These are phyloP conservation scores for Zancudomyces culisetae DNA, from an alignment of 371 early-diverging fungal genomes.

Conservation along the genomic window DNA sequence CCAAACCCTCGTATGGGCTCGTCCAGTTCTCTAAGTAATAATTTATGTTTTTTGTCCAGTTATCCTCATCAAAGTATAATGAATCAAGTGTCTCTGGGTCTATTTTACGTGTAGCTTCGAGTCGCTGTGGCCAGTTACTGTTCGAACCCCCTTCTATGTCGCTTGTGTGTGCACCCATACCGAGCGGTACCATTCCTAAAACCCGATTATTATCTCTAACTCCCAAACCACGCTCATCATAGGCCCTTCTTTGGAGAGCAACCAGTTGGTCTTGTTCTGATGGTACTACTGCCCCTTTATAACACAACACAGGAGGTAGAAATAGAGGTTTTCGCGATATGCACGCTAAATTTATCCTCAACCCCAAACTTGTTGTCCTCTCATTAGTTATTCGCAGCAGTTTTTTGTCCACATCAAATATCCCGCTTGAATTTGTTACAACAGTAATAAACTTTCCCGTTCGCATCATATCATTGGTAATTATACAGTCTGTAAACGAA, in stretches of 20 bases:
- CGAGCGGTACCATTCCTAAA: not conserved
- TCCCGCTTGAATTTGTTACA: slow-evolving; percentile 74
- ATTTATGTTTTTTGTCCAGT: slow-evolving; percentile 3
- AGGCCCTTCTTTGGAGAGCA: slow-evolving; percentile 3
- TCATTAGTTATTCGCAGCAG: slow-evolving; percentile 78
- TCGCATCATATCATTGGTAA: slow-evolving; percentile 77
- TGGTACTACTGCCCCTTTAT: slow-evolving; percentile 31
- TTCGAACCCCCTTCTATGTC: not conserved
- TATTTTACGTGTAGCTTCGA: slow-evolving; percentile 5
- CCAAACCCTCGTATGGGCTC: not conserved
- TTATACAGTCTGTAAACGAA: slow-evolving; percentile 78
- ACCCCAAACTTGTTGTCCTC: slow-evolving; percentile 83
- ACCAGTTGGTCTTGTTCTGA: slow-evolving; percentile 17
- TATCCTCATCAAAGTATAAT: slow-evolving; percentile 21
- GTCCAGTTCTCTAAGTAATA: not conserved
- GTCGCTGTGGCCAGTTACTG: not conserved
- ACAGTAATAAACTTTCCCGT: slow-evolving; percentile 85
- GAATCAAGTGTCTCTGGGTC: slow-evolving; percentile 24
- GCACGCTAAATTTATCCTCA: slow-evolving; percentile 83
- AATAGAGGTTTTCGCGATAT: slow-evolving; percentile 73
- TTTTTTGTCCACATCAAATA: slow-evolving; percentile 65
- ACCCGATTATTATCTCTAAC: not conserved
- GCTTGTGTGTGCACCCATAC: not conserved
- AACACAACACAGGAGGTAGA: slow-evolving; percentile 74
- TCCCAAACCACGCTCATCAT: slow-evolving; percentile 1